phyloP scores from a whole-genome alignment of 2,329 filamentous ascomycete genomes.

The Pezicula radicicola region DNA sequence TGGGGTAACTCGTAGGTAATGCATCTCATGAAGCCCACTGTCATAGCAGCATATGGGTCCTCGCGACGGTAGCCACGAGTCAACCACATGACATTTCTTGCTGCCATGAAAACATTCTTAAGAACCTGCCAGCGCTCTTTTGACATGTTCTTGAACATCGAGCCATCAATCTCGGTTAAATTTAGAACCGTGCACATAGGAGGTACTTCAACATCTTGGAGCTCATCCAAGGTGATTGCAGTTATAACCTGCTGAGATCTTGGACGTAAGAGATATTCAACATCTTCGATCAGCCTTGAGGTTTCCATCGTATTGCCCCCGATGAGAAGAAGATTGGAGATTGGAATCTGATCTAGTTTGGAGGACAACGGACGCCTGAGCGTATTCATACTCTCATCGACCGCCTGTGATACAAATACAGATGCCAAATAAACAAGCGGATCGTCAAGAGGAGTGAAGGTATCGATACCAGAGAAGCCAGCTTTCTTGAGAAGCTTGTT shows the following conservation, averaged over 20 bases:
- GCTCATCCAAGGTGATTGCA: constrained; percentile 1
- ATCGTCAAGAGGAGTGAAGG: constrained; percentile 10
- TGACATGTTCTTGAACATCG: constrained; percentile 18
- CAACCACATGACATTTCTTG: constrained; percentile 12
- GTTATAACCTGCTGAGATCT: constrained; percentile 2
- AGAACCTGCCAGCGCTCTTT: constrained; percentile 1
- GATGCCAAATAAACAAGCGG: constrained; percentile 9
- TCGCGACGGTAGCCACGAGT: constrained; percentile 4
- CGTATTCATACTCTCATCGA: constrained; percentile 25
- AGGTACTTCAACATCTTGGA: not conserved
- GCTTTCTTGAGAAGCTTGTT: constrained; percentile 10
- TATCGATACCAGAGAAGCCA: constrained; percentile 28
- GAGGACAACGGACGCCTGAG: constrained; percentile 24
- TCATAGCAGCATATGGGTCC: constrained; percentile 10
- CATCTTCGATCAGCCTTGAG: constrained; percentile 4
- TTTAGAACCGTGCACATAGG: constrained; percentile 9
- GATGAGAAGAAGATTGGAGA: constrained; percentile 12
- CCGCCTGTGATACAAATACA: constrained; percentile 30
- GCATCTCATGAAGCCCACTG: constrained; percentile 8
- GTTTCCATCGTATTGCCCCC: constrained; percentile 14
- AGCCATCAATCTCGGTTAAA: constrained; percentile 27
- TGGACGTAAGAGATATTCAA: not conserved
- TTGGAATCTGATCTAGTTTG: not conserved
- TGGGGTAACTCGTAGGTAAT: constrained; percentile 10
- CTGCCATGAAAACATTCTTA: constrained; percentile 3